phyloP scores from a whole-genome alignment of 1,284 basidiomycete species.

The Microstroma glucosiphilum region DNA sequence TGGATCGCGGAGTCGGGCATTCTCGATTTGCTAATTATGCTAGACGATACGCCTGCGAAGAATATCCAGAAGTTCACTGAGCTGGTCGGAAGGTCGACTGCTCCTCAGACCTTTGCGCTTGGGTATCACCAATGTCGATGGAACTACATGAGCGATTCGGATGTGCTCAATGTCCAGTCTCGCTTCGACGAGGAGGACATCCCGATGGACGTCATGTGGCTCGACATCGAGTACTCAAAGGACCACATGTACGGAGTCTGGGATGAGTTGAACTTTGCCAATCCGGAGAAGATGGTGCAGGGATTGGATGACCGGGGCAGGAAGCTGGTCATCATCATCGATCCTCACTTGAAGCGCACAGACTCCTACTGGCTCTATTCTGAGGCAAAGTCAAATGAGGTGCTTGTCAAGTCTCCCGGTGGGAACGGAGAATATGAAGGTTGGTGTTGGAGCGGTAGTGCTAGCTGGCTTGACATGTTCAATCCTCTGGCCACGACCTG shows the following conservation, averaged over 20 bases:
- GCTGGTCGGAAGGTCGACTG: conserved; percentile 75
- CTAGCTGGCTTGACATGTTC: conserved; percentile 96
- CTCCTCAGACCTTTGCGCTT: conserved; percentile 84
- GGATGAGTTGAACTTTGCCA: conserved; percentile 84
- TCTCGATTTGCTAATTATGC: conserved; percentile 85
- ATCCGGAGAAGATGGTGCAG: conserved; percentile 86
- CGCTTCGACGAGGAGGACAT: conserved; percentile 62
- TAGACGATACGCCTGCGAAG: conserved; percentile 73
- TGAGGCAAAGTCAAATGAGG: conserved; percentile 69
- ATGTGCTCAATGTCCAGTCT: conserved; percentile 77
- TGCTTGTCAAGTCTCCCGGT: conserved; percentile 77
- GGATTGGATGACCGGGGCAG: conserved; percentile 77
- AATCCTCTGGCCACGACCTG: conserved; percentile 81
- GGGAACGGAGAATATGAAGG: conserved; percentile 79
- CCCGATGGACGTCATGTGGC: conserved; percentile 94
- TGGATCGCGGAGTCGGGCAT: conserved; percentile 97
- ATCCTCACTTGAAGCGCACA: conserved; percentile 87
- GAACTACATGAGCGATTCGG: conserved; percentile 91
- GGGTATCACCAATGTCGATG: conserved; percentile 97
- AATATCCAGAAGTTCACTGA: conserved; percentile 78
- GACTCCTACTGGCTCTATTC: conserved; percentile 77
- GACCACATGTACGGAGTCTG: conserved; percentile 98
- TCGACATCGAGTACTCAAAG: conserved; percentile 84
- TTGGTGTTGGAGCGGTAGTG: conserved; percentile 96
- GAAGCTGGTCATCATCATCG: conserved; percentile 95